Conservation (phyloP, 169 alveolate genomes). For the Plasmodium knowlesi region DNA sequence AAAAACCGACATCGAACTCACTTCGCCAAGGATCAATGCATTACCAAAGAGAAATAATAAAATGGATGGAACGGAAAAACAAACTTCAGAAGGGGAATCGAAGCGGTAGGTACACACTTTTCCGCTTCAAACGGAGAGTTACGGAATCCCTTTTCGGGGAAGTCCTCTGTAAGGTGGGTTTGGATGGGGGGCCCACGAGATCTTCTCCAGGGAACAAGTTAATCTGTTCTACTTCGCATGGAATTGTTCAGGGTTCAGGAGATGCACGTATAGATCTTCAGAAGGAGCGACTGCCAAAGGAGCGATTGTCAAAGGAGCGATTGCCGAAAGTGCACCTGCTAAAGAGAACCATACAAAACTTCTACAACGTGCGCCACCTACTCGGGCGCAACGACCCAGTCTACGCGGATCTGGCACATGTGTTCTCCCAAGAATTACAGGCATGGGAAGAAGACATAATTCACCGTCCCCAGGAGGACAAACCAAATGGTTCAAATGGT, state of each 20-base stretch:
- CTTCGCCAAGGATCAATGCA: neutral
- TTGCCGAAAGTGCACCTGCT: neutral
- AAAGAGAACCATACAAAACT: neutral
- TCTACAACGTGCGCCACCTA: neutral
- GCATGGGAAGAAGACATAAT: neutral
- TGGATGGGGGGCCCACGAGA: neutral
- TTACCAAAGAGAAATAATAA: slow-evolving; percentile 11
- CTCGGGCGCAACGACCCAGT: slow-evolving; percentile 6
- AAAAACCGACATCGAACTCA: neutral
- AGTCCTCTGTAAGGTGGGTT: neutral
- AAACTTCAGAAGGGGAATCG: slow-evolving; percentile 1
- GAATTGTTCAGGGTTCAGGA: neutral
- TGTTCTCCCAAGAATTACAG: neutral
- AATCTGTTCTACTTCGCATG: neutral
- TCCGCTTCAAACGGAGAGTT: neutral
- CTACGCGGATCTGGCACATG: neutral
- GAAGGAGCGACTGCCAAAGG: neutral
- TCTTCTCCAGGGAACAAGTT: neutral
- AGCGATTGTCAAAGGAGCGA: neutral
- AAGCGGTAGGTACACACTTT: neutral
- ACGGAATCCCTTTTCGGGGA: neutral
- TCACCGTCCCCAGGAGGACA: neutral
- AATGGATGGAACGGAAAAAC: slow-evolving; percentile 34
- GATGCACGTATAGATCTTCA: neutral
- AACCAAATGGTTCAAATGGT: too few relatives aligned